A percentile compares a stretch with the other conserved stretches of the same genome.
phyloP scores from a whole-genome alignment of 176 grass and related monocot genomes.

The Urochloa ruziziensis region DNA sequence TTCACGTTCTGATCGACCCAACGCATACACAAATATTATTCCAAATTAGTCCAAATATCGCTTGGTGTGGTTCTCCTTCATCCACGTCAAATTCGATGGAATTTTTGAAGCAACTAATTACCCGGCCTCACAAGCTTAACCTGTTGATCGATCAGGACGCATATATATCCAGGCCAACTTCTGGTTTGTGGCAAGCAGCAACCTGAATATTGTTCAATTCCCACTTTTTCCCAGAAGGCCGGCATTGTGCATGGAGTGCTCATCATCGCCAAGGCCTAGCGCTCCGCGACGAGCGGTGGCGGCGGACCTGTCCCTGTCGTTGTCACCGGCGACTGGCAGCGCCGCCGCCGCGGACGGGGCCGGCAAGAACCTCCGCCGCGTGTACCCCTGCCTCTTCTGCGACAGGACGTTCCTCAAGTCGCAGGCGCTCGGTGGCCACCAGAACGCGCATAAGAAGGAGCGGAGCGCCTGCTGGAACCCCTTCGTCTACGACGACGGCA shows the following conservation, averaged over 20 bases:
- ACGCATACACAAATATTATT: not conserved
- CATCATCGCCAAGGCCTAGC: too few species aligned
- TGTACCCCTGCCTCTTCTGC: slow-evolving; percentile 69
- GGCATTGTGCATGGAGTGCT: slow-evolving; percentile 5
- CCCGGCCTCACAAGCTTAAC: not conserved
- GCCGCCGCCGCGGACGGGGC: not conserved
- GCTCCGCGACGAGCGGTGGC: not conserved
- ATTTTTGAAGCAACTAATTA: not conserved
- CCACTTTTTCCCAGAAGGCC: not conserved
- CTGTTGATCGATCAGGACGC: not conserved
- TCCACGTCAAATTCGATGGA: not conserved
- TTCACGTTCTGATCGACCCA: not conserved
- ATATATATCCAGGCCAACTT: not conserved
- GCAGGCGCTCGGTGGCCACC: slow-evolving; percentile 68
- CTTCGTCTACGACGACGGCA: slow-evolving; percentile 10
- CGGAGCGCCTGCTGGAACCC: slow-evolving; percentile 42
- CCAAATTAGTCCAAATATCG: too few species aligned
- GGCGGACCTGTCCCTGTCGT: slow-evolving; percentile 38
- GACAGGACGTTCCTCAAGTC: slow-evolving; percentile 69
- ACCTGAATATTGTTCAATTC: not conserved
- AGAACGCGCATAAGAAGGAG: slow-evolving; percentile 63
- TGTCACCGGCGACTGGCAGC: not conserved
- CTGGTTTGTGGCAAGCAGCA: not conserved
- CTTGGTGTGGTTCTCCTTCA: not conserved
- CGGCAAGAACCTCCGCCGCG: slow-evolving; percentile 36